These are phyloP conservation scores for Xylaria telfairii DNA, from an alignment of 495 filamentous ascomycete genomes.

Conservation along the genomic window DNA sequence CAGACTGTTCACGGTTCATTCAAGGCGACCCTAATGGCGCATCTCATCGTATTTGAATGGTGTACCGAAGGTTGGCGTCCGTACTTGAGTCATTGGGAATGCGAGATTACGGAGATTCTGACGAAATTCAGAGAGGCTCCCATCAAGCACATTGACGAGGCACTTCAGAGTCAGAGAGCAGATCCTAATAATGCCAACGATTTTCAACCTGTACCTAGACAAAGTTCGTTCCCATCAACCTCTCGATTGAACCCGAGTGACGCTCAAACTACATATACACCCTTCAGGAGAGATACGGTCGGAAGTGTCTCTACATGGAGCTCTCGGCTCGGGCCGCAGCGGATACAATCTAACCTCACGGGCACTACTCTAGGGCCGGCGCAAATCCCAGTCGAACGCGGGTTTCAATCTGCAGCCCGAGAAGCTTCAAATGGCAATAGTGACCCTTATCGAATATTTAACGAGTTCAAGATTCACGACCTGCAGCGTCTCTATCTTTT, in stretches of 20 bases:
- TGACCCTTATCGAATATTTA: constrained; percentile 7
- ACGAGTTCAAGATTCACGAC: constrained; percentile 40
- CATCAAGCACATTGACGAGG: background rate
- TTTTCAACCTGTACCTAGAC: background rate
- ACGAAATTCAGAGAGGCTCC: constrained; percentile 19
- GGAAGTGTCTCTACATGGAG: background rate
- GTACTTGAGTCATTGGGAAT: constrained; percentile 51
- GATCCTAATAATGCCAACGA: background rate
- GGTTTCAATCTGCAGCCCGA: no score
- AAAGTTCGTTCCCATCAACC: background rate
- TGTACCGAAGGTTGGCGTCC: constrained; percentile 53
- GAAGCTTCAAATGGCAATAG: background rate
- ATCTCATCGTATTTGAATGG: constrained; percentile 51
- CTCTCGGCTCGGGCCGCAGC: background rate
- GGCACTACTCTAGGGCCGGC: background rate
- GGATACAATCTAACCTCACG: background rate
- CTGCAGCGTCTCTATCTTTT: constrained; percentile 46
- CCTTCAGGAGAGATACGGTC: no score
- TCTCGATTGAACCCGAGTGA: no score
- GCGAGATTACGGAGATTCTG: constrained; percentile 31
- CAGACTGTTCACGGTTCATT: constrained; percentile 31
- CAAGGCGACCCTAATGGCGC: constrained; percentile 38
- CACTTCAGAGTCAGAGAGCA: background rate
- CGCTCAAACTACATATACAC: no score
- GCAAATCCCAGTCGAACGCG: no score